A percentile compares a stretch with the other conserved stretches of the same genome.
Evolutionary conservation across 2,329 filamentous ascomycete species (phyloP).

Genomic region (Exophiala sp.): DNA sequence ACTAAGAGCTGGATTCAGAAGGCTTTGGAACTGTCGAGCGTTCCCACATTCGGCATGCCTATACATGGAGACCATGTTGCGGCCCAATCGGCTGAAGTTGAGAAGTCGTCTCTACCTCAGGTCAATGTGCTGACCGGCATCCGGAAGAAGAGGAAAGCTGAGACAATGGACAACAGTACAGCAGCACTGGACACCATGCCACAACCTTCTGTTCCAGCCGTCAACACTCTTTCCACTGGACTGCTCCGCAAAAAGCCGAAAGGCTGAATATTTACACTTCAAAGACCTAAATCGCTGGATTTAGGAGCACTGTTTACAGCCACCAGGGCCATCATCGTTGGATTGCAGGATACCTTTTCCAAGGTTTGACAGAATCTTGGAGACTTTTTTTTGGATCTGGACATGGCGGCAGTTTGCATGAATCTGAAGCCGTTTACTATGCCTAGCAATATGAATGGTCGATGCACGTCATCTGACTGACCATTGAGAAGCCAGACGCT

Average conservation of each 20-base stretch:
- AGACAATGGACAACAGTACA: constrained; percentile 1
- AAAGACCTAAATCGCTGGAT: not conserved
- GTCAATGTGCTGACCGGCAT: constrained; percentile 25
- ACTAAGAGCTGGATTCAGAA: constrained; percentile 26
- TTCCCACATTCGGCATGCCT: constrained; percentile 16
- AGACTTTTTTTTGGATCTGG: too few relatives aligned
- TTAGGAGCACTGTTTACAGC: not conserved
- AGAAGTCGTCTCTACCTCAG: not conserved
- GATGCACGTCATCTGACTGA: too few relatives aligned
- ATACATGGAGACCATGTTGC: constrained; percentile 9
- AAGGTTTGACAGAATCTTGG: too few relatives aligned
- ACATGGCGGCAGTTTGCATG: too few relatives aligned
- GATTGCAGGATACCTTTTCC: not conserved
- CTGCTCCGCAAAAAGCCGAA: constrained; percentile 28
- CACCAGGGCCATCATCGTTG: not conserved
- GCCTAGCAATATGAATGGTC: not conserved
- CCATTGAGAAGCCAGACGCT: too few relatives aligned
- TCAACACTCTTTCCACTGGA: constrained; percentile 14
- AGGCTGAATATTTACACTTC: constrained; percentile 2
- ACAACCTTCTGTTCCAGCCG: not conserved
- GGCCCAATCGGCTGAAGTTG: constrained; percentile 1
- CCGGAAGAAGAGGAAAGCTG: constrained; percentile 27
- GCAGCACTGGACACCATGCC: not conserved
- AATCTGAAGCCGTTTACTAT: too few relatives aligned
- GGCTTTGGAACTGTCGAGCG: constrained; percentile 18